phyloP scores from a whole-genome alignment of 2,329 filamentous ascomycete genomes.

The Plenodomus biglobosus region DNA sequence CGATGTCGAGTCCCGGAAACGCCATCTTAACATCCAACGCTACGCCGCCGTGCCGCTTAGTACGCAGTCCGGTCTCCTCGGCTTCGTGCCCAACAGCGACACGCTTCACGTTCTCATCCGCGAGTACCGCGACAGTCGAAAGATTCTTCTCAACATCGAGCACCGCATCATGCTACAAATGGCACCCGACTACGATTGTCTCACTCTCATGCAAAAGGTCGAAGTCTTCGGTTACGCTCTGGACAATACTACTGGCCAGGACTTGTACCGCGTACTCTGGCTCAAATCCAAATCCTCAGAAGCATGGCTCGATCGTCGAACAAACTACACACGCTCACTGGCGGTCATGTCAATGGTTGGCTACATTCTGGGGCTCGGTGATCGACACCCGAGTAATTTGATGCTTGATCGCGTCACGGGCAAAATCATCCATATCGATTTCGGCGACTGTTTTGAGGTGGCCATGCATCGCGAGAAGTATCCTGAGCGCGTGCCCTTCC shows the following conservation, averaged over 20 bases:
- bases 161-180: slow-evolving; percentile 99
- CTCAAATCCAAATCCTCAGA: slow-evolving; percentile 98
- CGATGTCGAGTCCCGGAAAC: slow-evolving; percentile 95
- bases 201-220: slow-evolving; percentile 99
- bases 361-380: slow-evolving; percentile 94
- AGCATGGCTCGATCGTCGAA: slow-evolving; percentile 93
- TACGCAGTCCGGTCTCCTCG: slow-evolving; percentile 90
- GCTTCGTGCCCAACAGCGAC: slow-evolving; percentile 97
- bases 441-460: slow-evolving; percentile 98
- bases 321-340: slow-evolving; percentile 96
- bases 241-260: slow-evolving; percentile 98
- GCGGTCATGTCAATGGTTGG: slow-evolving; percentile 99
- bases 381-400: slow-evolving; percentile 95
- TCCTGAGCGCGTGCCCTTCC: slow-evolving; percentile 95
- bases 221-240: slow-evolving; percentile 99
- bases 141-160: slow-evolving; percentile 98
- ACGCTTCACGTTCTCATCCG: slow-evolving; percentile 95
- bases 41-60: slow-evolving; percentile 97
- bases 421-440: slow-evolving; percentile 98
- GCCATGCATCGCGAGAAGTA: slow-evolving; percentile 99
- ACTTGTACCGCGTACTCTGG: slow-evolving; percentile 97
- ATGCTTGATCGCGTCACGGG: slow-evolving; percentile 96
- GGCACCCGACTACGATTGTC: slow-evolving; percentile 97
- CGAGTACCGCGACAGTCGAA: slow-evolving; percentile 94
- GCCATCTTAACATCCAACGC: slow-evolving; percentile 92